These are phyloP conservation scores for Phalaenopsis aphrodite DNA, from an alignment of 106 monocot genomes.

Conservation along the genomic window DNA sequence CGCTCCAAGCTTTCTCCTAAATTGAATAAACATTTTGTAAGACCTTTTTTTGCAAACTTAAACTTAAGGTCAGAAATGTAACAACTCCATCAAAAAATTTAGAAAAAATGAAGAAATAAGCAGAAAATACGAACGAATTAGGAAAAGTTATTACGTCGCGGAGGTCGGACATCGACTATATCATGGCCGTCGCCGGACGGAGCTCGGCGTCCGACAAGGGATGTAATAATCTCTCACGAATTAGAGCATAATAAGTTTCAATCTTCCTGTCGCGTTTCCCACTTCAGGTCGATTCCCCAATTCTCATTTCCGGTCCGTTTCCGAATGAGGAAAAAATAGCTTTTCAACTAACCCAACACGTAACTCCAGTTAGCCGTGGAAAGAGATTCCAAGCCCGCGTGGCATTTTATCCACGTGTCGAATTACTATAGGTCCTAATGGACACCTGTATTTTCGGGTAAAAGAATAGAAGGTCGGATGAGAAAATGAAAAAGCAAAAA, in stretches of 20 bases:
- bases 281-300: background rate
- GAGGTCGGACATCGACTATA: too few species aligned
- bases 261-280: slow-evolving; percentile 1
- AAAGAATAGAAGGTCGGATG: background rate
- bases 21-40: background rate
- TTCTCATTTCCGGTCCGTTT: slow-evolving; percentile 4
- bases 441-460: background rate
- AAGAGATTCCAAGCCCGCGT: background rate
- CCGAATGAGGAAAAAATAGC: background rate
- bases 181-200: too few species aligned
- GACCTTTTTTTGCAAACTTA: too few species aligned
- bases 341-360: background rate
- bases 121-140: background rate
- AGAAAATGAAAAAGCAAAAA: background rate
- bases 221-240: too few species aligned
- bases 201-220: too few species aligned
- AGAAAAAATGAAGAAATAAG: background rate
- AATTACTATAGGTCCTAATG: background rate
- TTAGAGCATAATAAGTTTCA: too few species aligned
- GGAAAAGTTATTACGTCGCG: too few species aligned
- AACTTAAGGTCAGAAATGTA: too few species aligned
- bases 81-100: background rate
- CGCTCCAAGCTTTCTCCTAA: background rate
- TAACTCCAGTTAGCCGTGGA: background rate
- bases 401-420: background rate